phyloP scores from a whole-genome alignment of 257 asterid genomes.

The Agastache rugosa region DNA sequence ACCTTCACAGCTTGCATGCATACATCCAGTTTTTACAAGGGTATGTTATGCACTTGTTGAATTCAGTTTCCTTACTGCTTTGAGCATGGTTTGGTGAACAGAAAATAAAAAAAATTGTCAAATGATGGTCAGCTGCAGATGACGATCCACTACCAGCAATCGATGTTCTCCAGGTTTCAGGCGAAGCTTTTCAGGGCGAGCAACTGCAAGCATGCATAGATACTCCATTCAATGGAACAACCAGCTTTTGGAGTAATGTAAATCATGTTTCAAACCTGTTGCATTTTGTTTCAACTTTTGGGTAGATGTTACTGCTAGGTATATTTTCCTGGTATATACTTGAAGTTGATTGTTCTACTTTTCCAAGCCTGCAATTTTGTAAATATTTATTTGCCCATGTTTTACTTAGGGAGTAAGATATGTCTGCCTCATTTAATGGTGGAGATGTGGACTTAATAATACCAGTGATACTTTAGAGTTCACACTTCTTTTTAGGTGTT shows the following conservation, averaged over 20 bases:
- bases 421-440: too few relatives aligned
- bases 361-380: too few relatives aligned
- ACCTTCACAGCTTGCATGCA: slow-evolving; percentile 49
- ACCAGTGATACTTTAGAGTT: too few relatives aligned
- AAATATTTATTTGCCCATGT: too few relatives aligned
- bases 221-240: slow-evolving; percentile 88
- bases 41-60: slow-evolving; percentile 55
- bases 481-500: too few relatives aligned
- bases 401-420: too few relatives aligned
- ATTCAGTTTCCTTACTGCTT: slow-evolving; percentile 33
- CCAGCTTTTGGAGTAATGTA: slow-evolving; percentile 50
- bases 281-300: too few relatives aligned
- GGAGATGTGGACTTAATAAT: too few relatives aligned
- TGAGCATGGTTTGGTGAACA: slow-evolving; percentile 34
- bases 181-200: slow-evolving; percentile 91
- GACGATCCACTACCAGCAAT: slow-evolving; percentile 92
- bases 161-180: slow-evolving; percentile 90
- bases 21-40: slow-evolving; percentile 75
- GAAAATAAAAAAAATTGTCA: slow-evolving; percentile 32
- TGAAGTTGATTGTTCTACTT: too few relatives aligned
- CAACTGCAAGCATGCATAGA: slow-evolving; percentile 92
- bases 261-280: too few relatives aligned
- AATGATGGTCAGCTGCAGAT: slow-evolving; percentile 71
- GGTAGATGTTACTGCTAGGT: too few relatives aligned
- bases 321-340: too few relatives aligned